Conservation (phyloP, 768 basidiomycete species). For the Trametes cubensis region DNA sequence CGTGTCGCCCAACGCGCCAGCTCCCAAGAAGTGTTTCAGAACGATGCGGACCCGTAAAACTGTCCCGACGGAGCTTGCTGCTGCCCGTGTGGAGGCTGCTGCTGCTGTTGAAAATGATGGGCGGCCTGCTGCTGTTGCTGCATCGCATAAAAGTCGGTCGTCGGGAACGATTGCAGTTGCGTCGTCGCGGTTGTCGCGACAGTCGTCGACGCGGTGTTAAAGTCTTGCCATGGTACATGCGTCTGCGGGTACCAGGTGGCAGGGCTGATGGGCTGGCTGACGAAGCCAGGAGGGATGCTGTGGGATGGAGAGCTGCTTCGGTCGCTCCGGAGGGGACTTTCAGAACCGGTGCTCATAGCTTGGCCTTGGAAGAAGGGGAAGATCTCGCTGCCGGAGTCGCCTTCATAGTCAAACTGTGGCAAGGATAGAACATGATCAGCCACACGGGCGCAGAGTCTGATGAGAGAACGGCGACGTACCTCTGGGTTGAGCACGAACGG, state of each 20-base stretch:
- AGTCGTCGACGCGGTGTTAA: background rate
- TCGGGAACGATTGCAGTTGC: slow-evolving; percentile 3
- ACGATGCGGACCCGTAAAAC: slow-evolving; percentile 2
- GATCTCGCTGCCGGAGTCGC: slow-evolving; percentile 17
- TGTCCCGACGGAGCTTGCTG: slow-evolving; percentile 5
- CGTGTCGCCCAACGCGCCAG: background rate
- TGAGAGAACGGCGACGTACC: slow-evolving; percentile 1
- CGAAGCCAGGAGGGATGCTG: slow-evolving; percentile 17
- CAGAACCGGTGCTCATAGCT: slow-evolving; percentile 20
- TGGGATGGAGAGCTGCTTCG: slow-evolving; percentile 24
- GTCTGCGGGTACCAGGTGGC: slow-evolving; percentile 5
- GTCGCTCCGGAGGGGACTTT: slow-evolving; percentile 19
- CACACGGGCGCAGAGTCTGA: background rate
- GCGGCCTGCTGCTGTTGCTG: slow-evolving; percentile 1
- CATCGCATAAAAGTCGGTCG: slow-evolving; percentile 3
- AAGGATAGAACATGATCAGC: background rate
- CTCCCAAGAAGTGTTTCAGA: background rate
- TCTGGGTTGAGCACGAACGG: slow-evolving; percentile 15
- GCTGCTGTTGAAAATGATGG: background rate
- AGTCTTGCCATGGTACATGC: background rate
- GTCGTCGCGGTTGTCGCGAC: background rate
- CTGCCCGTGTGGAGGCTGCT: background rate
- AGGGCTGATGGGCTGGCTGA: slow-evolving; percentile 20
- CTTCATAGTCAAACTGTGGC: slow-evolving; percentile 16
- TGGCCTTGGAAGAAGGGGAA: slow-evolving; percentile 4